Evolutionary conservation across 768 basidiomycete genomes (phyloP).

Genomic region (Russula sp.): DNA sequence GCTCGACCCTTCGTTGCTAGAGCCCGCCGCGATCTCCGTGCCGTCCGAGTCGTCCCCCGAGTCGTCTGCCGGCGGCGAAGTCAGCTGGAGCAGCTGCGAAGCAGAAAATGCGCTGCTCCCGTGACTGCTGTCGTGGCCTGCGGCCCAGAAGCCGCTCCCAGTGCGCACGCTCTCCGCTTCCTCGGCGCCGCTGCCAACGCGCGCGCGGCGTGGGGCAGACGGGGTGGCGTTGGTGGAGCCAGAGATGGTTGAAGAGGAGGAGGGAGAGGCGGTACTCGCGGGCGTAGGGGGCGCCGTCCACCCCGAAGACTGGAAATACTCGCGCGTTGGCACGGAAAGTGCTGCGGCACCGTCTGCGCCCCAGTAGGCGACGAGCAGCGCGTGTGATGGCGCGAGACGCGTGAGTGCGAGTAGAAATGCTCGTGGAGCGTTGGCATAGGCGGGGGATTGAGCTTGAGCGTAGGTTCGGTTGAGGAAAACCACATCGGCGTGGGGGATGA

Average conservation of each 20-base stretch:
- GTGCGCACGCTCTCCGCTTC: conserved; percentile 48
- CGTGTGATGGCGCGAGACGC: conserved; percentile 60
- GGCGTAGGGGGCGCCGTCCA: conserved; percentile 56
- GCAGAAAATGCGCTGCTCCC: conserved; percentile 51
- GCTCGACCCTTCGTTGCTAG: conserved; percentile 27
- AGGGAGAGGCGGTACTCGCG: conserved; percentile 23
- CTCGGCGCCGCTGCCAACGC: conserved; percentile 20
- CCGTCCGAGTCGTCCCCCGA: conserved; percentile 48
- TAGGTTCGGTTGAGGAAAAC: conserved; percentile 74
- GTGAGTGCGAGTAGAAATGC: conserved; percentile 72
- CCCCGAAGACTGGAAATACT: conserved; percentile 81
- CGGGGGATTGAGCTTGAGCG: conserved; percentile 53
- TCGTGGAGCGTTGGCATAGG: conserved; percentile 61
- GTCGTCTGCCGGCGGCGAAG: conserved; percentile 42
- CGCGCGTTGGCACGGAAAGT: conserved; percentile 72
- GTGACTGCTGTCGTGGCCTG: conserved; percentile 41
- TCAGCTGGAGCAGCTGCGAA: conserved; percentile 21
- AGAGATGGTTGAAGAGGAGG: conserved; percentile 23
- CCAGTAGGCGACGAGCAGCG: conserved; percentile 78
- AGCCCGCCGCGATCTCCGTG: conserved; percentile 25
- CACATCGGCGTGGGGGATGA: conserved; percentile 78
- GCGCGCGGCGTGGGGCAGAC: conserved; percentile 2
- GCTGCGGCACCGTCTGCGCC: conserved; percentile 76
- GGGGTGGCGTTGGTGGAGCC: background rate
- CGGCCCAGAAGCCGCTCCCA: conserved; percentile 76